Percentiles rank a stretch among this genome's conserved stretches.
These are phyloP conservation scores for Yarrowia bubula DNA, from an alignment of 805 yeast species.

Conservation along the genomic window DNA sequence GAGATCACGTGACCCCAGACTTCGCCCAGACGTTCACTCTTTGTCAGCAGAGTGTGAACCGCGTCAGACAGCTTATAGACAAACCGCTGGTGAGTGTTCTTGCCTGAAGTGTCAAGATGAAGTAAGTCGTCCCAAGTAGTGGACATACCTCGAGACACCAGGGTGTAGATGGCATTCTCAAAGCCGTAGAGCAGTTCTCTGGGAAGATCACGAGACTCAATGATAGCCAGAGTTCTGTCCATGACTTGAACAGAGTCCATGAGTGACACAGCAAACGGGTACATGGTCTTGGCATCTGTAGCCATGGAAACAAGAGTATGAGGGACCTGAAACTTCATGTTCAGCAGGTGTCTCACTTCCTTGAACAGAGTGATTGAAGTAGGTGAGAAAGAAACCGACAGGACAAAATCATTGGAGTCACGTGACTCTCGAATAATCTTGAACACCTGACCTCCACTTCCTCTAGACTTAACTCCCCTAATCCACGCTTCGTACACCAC, in stretches of 20 bases:
- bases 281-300: slow-evolving; percentile 49
- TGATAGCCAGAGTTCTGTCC: slow-evolving; percentile 36
- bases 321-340: slow-evolving; percentile 59
- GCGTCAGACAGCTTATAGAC: slow-evolving; percentile 40
- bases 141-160: slow-evolving; percentile 36
- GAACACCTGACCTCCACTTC: slow-evolving; percentile 44
- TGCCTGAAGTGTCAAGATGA: slow-evolving; percentile 47
- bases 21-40: slow-evolving; percentile 32
- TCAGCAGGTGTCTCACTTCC: slow-evolving; percentile 53
- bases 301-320: slow-evolving; percentile 48
- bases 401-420: slow-evolving; percentile 32
- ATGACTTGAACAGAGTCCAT: slow-evolving; percentile 51
- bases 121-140: slow-evolving; percentile 56
- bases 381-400: slow-evolving; percentile 54
- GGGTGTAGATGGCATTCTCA: slow-evolving; percentile 29
- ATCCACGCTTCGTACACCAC: slow-evolving; percentile 52
- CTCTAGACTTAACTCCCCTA: neutral
- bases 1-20: slow-evolving; percentile 37
- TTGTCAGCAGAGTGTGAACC: slow-evolving; percentile 37
- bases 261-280: slow-evolving; percentile 57
- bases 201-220: slow-evolving; percentile 38
- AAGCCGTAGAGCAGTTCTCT: slow-evolving; percentile 38
- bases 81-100: slow-evolving; percentile 39
- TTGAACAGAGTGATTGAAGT: slow-evolving; percentile 46
- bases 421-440: slow-evolving; percentile 35